Evolutionary conservation across 2,329 filamentous ascomycete species (phyloP).

Genomic region (Cladophialophora yegresii): DNA sequence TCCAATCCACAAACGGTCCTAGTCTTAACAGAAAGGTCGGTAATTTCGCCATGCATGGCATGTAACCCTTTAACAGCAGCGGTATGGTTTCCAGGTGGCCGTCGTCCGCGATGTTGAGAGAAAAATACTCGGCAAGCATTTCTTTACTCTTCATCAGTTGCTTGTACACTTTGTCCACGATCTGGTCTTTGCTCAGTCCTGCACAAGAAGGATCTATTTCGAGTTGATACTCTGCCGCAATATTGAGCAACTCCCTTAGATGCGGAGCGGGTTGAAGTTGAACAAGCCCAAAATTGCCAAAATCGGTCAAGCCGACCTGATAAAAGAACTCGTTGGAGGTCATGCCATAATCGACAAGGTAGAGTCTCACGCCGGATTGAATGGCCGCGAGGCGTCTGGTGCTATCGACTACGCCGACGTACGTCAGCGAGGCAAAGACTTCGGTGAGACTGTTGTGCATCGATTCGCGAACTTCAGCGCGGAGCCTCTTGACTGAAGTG

Average conservation of each 20-base stretch:
- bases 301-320: conserved; percentile 90
- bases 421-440: conserved; percentile 82
- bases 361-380: conserved; percentile 88
- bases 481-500: conserved; percentile 81
- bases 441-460: conserved; percentile 87
- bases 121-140: conserved; percentile 93
- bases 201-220: conserved; percentile 41
- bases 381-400: conserved; percentile 84
- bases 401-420: conserved; percentile 90
- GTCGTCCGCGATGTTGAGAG: conserved; percentile 73
- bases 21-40: conserved; percentile 84
- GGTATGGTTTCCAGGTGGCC: conserved; percentile 80
- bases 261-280: conserved; percentile 74
- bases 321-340: conserved; percentile 89
- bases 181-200: conserved; percentile 53
- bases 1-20: conserved; percentile 87
- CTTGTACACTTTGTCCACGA: conserved; percentile 65
- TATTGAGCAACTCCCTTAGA: conserved; percentile 67
- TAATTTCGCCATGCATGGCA: conserved; percentile 79
- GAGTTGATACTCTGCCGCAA: conserved; percentile 73
- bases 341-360: conserved; percentile 89
- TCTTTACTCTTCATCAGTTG: conserved; percentile 75
- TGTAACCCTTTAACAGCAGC: conserved; percentile 84
- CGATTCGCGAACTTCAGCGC: conserved; percentile 73
- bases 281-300: conserved; percentile 88